phyloP scores from a whole-genome alignment of 768 basidiomycete species.

The Auricularia sp. region DNA sequence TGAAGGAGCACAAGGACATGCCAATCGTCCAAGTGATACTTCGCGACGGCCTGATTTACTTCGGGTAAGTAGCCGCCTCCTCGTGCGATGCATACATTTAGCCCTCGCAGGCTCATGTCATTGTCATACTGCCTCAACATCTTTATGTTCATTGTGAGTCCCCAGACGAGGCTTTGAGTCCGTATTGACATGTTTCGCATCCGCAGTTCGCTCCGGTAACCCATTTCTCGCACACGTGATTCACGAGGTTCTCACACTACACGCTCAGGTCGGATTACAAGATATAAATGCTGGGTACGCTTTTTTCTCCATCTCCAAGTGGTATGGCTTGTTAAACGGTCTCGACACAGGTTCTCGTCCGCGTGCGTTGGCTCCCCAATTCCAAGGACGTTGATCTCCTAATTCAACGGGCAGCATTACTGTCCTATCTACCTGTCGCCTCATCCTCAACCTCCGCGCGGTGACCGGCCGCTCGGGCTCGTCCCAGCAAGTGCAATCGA shows the following conservation, averaged over 20 bases:
- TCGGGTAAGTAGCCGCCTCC: background rate
- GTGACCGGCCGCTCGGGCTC: background rate
- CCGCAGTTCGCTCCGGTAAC: background rate
- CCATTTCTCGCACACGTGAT: background rate
- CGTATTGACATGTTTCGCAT: background rate
- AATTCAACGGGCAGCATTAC: background rate
- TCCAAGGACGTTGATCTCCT: too few relatives aligned
- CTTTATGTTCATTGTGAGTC: background rate
- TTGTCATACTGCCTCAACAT: background rate
- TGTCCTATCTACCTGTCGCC: background rate
- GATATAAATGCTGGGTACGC: background rate
- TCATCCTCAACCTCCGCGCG: background rate
- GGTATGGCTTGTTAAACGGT: background rate
- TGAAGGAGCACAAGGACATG: background rate
- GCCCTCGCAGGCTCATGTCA: background rate
- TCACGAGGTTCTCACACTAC: background rate
- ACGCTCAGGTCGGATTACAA: background rate
- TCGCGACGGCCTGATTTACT: background rate
- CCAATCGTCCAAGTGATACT: background rate
- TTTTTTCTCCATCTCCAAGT: background rate
- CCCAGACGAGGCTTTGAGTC: too few relatives aligned
- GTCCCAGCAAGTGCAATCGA: background rate
- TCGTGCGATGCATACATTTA: background rate
- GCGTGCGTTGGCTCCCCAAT: background rate
- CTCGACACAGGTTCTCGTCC: background rate